phyloP scores from a whole-genome alignment of 2,329 filamentous ascomycete species.

The Fusarium proliferatum region DNA sequence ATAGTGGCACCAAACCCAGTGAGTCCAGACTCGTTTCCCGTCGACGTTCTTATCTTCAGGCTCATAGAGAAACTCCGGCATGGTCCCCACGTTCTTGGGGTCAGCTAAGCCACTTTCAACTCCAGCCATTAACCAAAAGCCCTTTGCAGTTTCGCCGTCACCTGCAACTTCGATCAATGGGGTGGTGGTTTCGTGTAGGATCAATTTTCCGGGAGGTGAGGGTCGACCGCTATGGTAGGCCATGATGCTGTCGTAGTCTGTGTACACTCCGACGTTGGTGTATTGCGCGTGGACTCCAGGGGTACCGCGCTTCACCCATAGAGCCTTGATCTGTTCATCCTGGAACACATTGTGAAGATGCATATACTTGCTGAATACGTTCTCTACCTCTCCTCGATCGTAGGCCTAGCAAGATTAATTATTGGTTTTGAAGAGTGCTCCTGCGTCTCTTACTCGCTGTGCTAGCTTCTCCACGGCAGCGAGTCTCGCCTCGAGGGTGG shows the following conservation, averaged over 20 bases:
- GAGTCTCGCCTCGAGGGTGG: background rate
- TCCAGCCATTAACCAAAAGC: background rate
- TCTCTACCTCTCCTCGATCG: background rate
- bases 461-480: background rate
- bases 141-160: background rate
- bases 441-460: fast-evolving
- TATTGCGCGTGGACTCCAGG: background rate
- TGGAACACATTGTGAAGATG: background rate
- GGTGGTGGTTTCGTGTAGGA: background rate
- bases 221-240: background rate
- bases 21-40: fast-evolving
- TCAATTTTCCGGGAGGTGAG: fast-evolving
- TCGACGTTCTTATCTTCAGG: background rate
- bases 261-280: background rate
- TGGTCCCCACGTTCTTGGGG: background rate
- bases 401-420: background rate
- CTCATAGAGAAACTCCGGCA: background rate
- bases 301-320: background rate
- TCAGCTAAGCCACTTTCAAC: background rate
- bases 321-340: background rate
- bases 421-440: fast-evolving
- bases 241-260: background rate
- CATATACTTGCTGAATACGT: background rate
- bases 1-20: background rate
- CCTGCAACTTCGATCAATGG: background rate